Percentiles rank a stretch among this genome's conserved stretches.
phyloP scores from a whole-genome alignment of 2,329 filamentous ascomycete genomes.

The Akanthomyces lecanii region DNA sequence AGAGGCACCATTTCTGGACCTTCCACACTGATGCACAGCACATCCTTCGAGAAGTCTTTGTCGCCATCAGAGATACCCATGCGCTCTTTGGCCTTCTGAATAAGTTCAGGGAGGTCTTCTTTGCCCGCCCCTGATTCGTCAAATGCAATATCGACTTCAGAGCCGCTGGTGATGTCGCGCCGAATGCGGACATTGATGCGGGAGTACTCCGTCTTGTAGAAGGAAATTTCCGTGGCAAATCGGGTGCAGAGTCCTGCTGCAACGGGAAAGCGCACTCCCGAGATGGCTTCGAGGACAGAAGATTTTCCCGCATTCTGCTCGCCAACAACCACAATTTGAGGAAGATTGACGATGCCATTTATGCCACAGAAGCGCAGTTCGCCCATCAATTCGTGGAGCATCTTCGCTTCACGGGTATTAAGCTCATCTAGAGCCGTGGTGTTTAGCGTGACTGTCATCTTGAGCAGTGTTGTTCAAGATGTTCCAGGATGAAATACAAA shows the following conservation, averaged over 20 bases:
- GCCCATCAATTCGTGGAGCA: conserved; percentile 51
- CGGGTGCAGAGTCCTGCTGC: conserved; percentile 54
- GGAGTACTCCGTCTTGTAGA: conserved; percentile 37
- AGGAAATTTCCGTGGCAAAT: conserved; percentile 57
- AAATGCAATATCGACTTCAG: conserved; percentile 23
- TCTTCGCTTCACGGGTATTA: conserved; percentile 39
- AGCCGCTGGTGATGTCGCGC: conserved; percentile 25
- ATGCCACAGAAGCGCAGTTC: conserved; percentile 46
- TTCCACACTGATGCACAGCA: conserved; percentile 43
- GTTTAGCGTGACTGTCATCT: background rate
- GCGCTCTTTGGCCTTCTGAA: conserved; percentile 45
- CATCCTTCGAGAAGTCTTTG: conserved; percentile 40
- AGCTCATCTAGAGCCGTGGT: conserved; percentile 35
- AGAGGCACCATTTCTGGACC: conserved; percentile 42
- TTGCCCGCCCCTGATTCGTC: conserved; percentile 34
- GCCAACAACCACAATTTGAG: conserved; percentile 56
- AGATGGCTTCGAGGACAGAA: conserved; percentile 62
- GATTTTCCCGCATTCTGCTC: conserved; percentile 60
- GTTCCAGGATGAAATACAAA: background rate
- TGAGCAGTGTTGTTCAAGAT: background rate
- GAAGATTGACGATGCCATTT: conserved; percentile 43
- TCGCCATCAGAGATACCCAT: conserved; percentile 41
- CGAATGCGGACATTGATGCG: conserved; percentile 42
- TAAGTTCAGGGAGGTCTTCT: conserved; percentile 42
- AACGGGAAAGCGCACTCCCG: conserved; percentile 54